phyloP scores from a whole-genome alignment of 2,329 filamentous ascomycete genomes.

The Coniochaeta sp. region DNA sequence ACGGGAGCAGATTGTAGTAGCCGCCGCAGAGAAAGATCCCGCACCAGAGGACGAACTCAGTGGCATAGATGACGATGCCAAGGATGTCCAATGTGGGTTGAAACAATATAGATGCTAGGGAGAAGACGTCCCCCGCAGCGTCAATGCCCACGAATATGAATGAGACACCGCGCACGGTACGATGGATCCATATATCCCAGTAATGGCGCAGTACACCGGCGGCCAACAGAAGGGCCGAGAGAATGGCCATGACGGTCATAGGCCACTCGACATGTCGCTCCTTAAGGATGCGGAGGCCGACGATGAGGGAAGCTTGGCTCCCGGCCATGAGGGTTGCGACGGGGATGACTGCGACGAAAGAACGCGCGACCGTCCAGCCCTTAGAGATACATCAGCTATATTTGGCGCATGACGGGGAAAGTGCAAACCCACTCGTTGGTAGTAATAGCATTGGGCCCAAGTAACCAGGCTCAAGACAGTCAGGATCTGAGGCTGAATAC shows the following conservation, averaged over 20 bases:
- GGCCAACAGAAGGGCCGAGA: conserved; percentile 56
- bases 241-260: conserved; percentile 55
- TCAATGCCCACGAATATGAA: conserved; percentile 67
- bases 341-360: conserved; percentile 37
- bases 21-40: conserved; percentile 59
- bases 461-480: conserved; percentile 32
- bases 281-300: conserved; percentile 41
- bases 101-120: conserved; percentile 56
- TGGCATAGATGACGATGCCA: conserved; percentile 60
- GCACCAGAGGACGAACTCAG: conserved; percentile 58
- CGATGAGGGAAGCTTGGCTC: conserved; percentile 50
- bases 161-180: conserved; percentile 62
- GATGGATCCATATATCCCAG: conserved; percentile 58
- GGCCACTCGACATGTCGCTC: conserved; percentile 48
- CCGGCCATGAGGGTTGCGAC: conserved; percentile 51
- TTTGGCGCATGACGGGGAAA: conserved; percentile 17
- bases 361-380: conserved; percentile 25
- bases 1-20: conserved; percentile 57
- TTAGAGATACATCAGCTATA: too few relatives aligned
- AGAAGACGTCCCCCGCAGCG: conserved; percentile 60
- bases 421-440: conserved; percentile 11
- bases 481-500: conserved; percentile 34
- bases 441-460: conserved; percentile 36
- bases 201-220: conserved; percentile 62
- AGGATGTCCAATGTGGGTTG: conserved; percentile 50